Conservation (phyloP, 148 eudicot species). For the Nepenthes gracilis region DNA sequence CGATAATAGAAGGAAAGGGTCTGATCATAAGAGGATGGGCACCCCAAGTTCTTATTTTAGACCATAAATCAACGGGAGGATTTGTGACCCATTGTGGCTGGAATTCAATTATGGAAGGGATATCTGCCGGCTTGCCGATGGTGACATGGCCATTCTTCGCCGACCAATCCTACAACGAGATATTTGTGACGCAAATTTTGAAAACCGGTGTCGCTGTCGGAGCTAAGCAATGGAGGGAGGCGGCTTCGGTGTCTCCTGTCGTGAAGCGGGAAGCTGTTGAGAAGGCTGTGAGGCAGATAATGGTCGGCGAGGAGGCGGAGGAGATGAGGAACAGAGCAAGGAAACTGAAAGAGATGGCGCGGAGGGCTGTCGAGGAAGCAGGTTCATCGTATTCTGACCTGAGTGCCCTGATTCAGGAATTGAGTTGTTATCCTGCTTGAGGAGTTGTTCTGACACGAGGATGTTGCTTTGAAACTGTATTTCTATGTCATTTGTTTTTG, state of each 20-base stretch:
- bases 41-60: conserved; percentile 11
- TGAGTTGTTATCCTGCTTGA: not conserved
- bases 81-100: conserved; percentile 18
- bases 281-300: not conserved
- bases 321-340: conserved; percentile 4
- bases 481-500: too few relatives aligned
- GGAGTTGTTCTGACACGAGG: too few relatives aligned
- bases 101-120: conserved; percentile 13
- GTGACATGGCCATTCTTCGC: conserved; percentile 12
- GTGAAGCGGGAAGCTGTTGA: conserved; percentile 2
- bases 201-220: conserved; percentile 13
- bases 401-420: conserved; percentile 10
- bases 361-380: conserved; percentile 16
- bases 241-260: not conserved
- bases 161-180: conserved; percentile 10
- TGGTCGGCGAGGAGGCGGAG: conserved; percentile 10
- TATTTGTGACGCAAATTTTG: conserved; percentile 8
- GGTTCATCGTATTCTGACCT: conserved; percentile 17
- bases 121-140: conserved; percentile 13
- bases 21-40: conserved; percentile 16
- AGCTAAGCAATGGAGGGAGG: not conserved
- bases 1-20: conserved; percentile 1
- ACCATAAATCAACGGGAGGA: conserved; percentile 7
- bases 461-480: too few relatives aligned
- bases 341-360: conserved; percentile 8